A percentile compares a stretch with the other conserved stretches of the same genome.
phyloP scores from a whole-genome alignment of 2,329 filamentous ascomycete genomes.

The Aspergillus sp. region DNA sequence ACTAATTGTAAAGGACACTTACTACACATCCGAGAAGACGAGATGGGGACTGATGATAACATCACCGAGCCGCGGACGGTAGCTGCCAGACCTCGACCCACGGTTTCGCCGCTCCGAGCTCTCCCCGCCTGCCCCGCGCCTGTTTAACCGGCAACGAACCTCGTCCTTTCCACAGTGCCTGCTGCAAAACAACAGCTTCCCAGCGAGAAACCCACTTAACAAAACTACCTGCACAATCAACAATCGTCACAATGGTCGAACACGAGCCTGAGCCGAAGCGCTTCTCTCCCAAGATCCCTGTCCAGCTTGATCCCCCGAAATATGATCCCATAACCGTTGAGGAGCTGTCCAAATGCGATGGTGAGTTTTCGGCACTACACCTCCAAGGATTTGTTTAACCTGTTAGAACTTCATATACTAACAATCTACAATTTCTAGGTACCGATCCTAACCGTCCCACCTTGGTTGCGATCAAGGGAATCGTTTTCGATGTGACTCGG shows the following conservation, averaged over 20 bases:
- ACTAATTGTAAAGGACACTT: not conserved
- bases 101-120: constrained; percentile 19
- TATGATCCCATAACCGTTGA: constrained; percentile 81
- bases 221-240: not conserved
- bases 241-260: constrained; percentile 30
- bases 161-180: constrained; percentile 8
- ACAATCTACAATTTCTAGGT: constrained; percentile 28
- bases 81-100: constrained; percentile 8
- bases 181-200: not conserved
- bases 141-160: not conserved
- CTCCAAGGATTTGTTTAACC: not conserved
- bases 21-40: too few species aligned
- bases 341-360: constrained; percentile 78
- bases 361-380: constrained; percentile 54
- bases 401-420: not conserved
- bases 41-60: not conserved
- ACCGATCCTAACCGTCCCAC: constrained; percentile 53
- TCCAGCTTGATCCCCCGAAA: constrained; percentile 76
- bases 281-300: constrained; percentile 45
- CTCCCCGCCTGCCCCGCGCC: constrained; percentile 30
- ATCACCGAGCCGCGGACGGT: not conserved
- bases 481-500: constrained; percentile 88
- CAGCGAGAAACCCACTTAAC: not conserved
- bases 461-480: constrained; percentile 73
- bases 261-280: constrained; percentile 35